Percentiles rank a stretch among this genome's conserved stretches.
These are phyloP conservation scores for Raffaelea arxii DNA, from an alignment of 2,329 filamentous ascomycete species.

Conservation along the genomic window DNA sequence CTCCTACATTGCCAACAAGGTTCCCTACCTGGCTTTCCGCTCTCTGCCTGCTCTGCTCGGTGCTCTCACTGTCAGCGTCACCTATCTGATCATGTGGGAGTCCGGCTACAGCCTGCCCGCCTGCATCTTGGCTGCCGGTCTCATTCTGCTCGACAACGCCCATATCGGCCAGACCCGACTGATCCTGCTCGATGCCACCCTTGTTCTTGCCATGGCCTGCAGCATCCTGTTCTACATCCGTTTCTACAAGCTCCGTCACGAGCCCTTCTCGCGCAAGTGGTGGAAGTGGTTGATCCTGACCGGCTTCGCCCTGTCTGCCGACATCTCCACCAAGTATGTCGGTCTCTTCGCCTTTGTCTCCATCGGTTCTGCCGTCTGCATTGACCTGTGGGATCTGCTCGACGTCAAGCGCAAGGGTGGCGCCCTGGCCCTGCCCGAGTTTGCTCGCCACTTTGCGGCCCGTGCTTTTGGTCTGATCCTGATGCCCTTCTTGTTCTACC, in stretches of 20 bases:
- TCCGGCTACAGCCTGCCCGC: constrained; percentile 94
- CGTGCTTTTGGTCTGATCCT: constrained; percentile 79
- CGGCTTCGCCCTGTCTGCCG: constrained; percentile 87
- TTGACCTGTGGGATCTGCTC: constrained; percentile 92
- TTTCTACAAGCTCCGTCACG: constrained; percentile 92
- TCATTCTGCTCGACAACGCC: constrained; percentile 93
- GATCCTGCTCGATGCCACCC: constrained; percentile 87
- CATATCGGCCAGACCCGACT: constrained; percentile 94
- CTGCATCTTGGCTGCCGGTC: constrained; percentile 72
- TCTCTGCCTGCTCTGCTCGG: constrained; percentile 87
- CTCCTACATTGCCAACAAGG: constrained; percentile 93
- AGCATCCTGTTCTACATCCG: constrained; percentile 91
- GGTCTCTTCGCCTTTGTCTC: constrained; percentile 95
- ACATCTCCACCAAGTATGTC: constrained; percentile 98
- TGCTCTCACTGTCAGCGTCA: constrained; percentile 84
- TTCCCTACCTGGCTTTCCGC: constrained; percentile 93
- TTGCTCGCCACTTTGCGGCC: constrained; percentile 82
- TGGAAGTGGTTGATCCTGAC: constrained; percentile 99
- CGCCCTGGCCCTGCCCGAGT: constrained; percentile 67
- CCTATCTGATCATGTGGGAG: constrained; percentile 99
- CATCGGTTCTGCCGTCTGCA: constrained; percentile 84
- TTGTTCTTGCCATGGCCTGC: constrained; percentile 93
- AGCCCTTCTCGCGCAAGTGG: constrained; percentile 89
- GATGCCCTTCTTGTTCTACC: constrained; percentile 92
- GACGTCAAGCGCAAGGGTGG: constrained; percentile 79